These are phyloP conservation scores for Abrus pulchellus DNA, from an alignment of 306 rosid genomes.

Conservation along the genomic window DNA sequence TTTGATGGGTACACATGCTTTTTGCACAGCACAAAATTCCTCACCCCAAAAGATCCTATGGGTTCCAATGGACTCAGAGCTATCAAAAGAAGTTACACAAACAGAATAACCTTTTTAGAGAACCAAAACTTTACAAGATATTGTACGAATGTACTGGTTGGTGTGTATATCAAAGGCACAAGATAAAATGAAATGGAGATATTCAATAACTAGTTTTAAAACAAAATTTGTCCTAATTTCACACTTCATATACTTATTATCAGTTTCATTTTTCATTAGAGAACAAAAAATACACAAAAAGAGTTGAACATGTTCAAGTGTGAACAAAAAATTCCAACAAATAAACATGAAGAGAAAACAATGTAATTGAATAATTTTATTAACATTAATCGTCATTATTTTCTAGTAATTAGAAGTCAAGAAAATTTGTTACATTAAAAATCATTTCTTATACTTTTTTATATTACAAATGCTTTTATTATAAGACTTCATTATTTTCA, in stretches of 20 bases:
- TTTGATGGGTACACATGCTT: slow-evolving; percentile 51
- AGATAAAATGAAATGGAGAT: neutral
- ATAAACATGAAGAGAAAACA: neutral
- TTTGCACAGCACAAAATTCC: slow-evolving; percentile 69
- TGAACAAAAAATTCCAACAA: neutral
- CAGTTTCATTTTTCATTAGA: no score
- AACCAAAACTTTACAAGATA: slow-evolving; percentile 22
- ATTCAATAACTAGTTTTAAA: neutral
- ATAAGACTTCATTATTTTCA: no score
- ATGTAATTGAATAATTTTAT: no score
- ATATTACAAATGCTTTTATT: no score
- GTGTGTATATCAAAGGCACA: neutral
- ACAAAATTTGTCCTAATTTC: neutral
- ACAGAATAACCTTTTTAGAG: slow-evolving; percentile 14
- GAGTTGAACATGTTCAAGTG: neutral
- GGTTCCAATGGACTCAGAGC: slow-evolving; percentile 68
- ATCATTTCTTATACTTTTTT: no score
- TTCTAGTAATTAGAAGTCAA: no score
- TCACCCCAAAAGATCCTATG: slow-evolving; percentile 61
- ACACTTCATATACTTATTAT: no score
- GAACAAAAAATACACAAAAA: neutral
- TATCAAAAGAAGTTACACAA: slow-evolving; percentile 45
- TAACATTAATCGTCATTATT: no score
- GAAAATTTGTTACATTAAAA: no score
- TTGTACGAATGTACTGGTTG: neutral